These are phyloP conservation scores for Primulina tabacum DNA, from an alignment of 257 asterid genomes.

Conservation along the genomic window DNA sequence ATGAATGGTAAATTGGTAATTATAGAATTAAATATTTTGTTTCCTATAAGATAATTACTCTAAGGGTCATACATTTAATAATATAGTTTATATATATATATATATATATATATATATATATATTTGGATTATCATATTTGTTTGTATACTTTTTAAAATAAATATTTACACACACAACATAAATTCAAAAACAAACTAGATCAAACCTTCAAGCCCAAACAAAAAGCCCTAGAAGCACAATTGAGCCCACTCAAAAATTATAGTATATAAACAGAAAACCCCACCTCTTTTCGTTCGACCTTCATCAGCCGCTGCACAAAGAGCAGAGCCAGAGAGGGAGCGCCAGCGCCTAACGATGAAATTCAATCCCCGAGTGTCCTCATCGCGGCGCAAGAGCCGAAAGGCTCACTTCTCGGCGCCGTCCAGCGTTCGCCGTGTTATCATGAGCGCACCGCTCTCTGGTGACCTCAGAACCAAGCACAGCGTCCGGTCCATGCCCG, in stretches of 20 bases:
- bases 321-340: conserved; percentile 3
- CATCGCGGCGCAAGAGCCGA: conserved; percentile 74
- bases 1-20: no score
- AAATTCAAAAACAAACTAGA: no score
- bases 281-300: not conserved
- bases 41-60: no score
- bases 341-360: conserved; percentile 41
- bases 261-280: conserved; percentile 28
- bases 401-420: conserved; percentile 82
- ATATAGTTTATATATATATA: no score
- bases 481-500: conserved; percentile 70
- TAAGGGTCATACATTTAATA: no score
- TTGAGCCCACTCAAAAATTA: not conserved
- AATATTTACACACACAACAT: no score
- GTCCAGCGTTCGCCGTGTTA: conserved; percentile 66
- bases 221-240: no score
- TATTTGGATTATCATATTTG: no score
- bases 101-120: no score
- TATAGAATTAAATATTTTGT: no score
- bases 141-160: no score
- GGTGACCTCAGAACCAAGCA: conserved; percentile 57
- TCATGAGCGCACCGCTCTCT: conserved; percentile 69
- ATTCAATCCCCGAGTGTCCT: conserved; percentile 64
- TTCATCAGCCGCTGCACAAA: conserved; percentile 23
- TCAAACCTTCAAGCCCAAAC: no score